phyloP scores from a whole-genome alignment of 2,329 filamentous ascomycete genomes.

The Akanthomyces dipterigenus region DNA sequence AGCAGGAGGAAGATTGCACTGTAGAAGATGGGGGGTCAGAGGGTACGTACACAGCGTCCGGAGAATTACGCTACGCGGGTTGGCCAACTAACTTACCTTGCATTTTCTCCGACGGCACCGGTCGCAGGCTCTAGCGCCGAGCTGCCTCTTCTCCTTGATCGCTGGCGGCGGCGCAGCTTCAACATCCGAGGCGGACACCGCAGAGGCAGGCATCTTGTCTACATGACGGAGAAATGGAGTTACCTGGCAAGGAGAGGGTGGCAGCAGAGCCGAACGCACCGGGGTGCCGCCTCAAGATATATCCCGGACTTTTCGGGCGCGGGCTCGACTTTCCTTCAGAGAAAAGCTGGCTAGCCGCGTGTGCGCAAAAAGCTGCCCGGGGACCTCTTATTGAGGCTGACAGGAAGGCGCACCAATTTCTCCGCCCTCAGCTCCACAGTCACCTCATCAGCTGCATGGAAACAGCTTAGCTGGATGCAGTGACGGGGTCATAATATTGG shows the following conservation, averaged over 20 bases:
- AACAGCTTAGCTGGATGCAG: neutral
- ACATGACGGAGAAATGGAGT: conserved; percentile 11
- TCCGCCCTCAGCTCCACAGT: conserved; percentile 11
- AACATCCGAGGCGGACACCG: neutral
- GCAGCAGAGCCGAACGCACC: neutral
- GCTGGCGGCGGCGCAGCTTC: conserved; percentile 13
- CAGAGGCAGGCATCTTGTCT: neutral
- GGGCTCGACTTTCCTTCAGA: conserved; percentile 8
- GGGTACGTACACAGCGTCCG: neutral
- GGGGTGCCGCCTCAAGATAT: conserved; percentile 1
- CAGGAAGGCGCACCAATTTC: conserved; percentile 1
- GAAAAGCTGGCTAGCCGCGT: neutral
- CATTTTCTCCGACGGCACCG: conserved; percentile 31
- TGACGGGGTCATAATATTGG: conserved; percentile 2
- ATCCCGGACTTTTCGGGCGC: neutral
- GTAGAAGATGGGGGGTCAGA: neutral
- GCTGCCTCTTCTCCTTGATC: conserved; percentile 15
- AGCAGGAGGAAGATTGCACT: conserved; percentile 24
- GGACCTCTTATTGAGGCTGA: conserved; percentile 4
- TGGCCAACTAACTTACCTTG: conserved; percentile 24
- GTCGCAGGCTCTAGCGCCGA: conserved; percentile 27
- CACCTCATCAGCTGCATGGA: neutral
- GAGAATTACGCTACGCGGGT: neutral
- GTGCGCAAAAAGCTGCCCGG: neutral
- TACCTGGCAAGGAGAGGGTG: neutral